Evolutionary conservation across 768 basidiomycete genomes (phyloP), one percentile per base, ranked within the genome.

Genomic region (Cytidiella melzeri): DNA sequence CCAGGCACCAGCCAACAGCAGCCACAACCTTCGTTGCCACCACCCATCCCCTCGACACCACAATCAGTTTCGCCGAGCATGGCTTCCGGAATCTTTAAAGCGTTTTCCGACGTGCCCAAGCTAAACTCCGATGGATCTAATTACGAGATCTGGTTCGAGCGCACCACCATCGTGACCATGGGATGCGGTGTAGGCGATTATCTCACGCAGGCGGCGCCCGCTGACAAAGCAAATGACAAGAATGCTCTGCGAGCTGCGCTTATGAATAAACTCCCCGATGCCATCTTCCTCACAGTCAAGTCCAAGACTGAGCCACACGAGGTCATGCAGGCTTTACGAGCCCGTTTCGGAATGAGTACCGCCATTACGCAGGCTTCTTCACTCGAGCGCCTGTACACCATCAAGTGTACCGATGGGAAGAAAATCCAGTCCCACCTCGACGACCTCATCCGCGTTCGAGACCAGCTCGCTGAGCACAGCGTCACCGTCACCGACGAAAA

Each of bases 301-400:
- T 1, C 37, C 15, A 39, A 7, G 3, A n/a, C n/a, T n/a, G 12
- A 23, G 34, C 47, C 47, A 7, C 18, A 38, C 11, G 47, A 48
- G 7, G 24, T 48, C 23, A 48, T 48, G 11, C 13, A 18, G 13
- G 47, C 37, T 13, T 13, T 48, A 23, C 21, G 25, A 25, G 15
- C 19, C 3, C 37, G 37, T n/a, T 48, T 48, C 21, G 47, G 47
- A 9, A 36, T 39, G 47, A 12, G 11, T n/a, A 48, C 47, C 25
- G 25, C 38, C 18, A n/a, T 26, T 10, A 11, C 38, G 12, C 37
- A 39, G 36, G 47, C 47, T 12, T 18, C 25, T 26, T n/a, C 43
- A 12, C 34, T 36, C 19, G 18, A 36, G 18, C 45, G 45, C 2
- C 20, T 46, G 3, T 46, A 18, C 20, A 15, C 27, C 11, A 27